Evolutionary conservation across 2,329 filamentous ascomycete species (phyloP).

Genomic region (Phaeosphaeria sp.): DNA sequence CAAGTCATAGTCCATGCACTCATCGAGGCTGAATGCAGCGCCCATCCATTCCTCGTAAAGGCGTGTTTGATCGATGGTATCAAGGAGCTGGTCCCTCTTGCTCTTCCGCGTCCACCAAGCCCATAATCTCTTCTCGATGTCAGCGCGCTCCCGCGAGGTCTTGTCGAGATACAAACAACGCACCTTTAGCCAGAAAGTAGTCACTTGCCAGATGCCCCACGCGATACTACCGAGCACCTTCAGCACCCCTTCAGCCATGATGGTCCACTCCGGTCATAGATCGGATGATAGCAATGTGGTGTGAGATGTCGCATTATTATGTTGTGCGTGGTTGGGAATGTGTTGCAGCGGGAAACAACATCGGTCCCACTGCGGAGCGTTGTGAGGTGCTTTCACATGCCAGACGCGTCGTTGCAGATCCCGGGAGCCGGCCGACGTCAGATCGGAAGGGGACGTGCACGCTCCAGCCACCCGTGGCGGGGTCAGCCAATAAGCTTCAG

Average conservation of each 20-base stretch:
- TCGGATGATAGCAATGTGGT: slow-evolving; percentile 15
- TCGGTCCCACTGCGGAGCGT: slow-evolving; percentile 6
- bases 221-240: slow-evolving; percentile 35
- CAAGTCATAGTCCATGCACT: slow-evolving; percentile 77
- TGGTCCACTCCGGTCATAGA: slow-evolving; percentile 20
- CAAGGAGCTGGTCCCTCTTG: slow-evolving; percentile 69
- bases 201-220: slow-evolving; percentile 45
- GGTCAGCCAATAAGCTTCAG: slow-evolving; percentile 1
- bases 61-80: slow-evolving; percentile 69
- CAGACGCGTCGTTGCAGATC: slow-evolving; percentile 4
- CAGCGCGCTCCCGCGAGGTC: slow-evolving; percentile 12
- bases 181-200: slow-evolving; percentile 52
- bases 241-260: slow-evolving; percentile 26
- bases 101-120: slow-evolving; percentile 72
- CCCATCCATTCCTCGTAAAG: slow-evolving; percentile 87
- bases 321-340: slow-evolving; percentile 26
- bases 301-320: slow-evolving; percentile 33
- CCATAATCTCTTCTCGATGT: slow-evolving; percentile 66
- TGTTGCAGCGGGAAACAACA: slow-evolving; percentile 20
- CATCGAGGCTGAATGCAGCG: slow-evolving; percentile 83
- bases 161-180: slow-evolving; percentile 14
- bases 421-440: background rate
- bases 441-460: background rate
- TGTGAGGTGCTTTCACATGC: slow-evolving; percentile 22
- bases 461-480: slow-evolving; percentile 18